Evolutionary conservation across 169 alveolate genomes (phyloP).

Genomic region (Eimeria sp.): DNA sequence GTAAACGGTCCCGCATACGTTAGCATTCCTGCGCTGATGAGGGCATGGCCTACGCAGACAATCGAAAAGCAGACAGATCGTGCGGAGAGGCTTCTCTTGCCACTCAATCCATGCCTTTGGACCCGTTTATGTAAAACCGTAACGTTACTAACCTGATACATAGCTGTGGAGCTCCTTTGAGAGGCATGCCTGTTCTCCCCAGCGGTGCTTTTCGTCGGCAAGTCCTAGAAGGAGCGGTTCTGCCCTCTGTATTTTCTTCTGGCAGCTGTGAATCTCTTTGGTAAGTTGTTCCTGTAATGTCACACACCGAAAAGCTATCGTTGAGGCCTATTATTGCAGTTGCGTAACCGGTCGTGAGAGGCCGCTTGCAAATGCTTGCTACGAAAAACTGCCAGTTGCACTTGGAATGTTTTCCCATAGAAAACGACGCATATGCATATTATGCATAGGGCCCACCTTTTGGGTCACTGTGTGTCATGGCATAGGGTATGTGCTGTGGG

Average conservation of each 20-base stretch:
- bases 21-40: constrained; percentile 91
- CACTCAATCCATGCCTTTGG: background rate
- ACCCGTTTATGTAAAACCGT: background rate
- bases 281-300: constrained; percentile 88
- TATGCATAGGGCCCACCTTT: background rate
- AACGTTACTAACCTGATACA: constrained; percentile 80
- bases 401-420: background rate
- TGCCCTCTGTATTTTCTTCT: constrained; percentile 92
- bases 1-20: constrained; percentile 97
- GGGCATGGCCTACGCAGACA: constrained; percentile 95
- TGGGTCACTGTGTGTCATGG: background rate
- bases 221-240: constrained; percentile 96
- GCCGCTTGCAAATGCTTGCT: constrained; percentile 89
- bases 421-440: background rate
- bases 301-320: constrained; percentile 88
- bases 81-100: background rate
- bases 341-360: constrained; percentile 89
- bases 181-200: constrained; percentile 97
- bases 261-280: constrained; percentile 84
- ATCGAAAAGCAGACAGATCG: constrained; percentile 28
- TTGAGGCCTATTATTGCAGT: constrained; percentile 88
- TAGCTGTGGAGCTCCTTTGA: constrained; percentile 56
- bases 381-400: background rate
- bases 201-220: constrained; percentile 96
- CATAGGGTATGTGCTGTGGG: background rate